Evolutionary conservation across 306 rosid species (phyloP).

Genomic region (Medicago ruthenica): DNA sequence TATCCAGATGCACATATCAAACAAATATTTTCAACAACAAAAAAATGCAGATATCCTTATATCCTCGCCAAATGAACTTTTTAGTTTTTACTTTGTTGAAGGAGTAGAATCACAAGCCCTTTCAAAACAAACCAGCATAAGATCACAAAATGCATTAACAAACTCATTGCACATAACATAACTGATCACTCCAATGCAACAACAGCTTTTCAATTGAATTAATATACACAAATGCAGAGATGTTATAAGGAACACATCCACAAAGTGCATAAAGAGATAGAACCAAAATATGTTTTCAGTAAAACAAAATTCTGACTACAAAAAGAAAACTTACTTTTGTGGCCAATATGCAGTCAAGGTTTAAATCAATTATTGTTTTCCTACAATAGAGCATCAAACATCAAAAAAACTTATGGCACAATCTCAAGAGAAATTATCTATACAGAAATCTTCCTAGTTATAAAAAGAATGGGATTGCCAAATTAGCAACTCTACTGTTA

Average conservation of each 20-base stretch:
- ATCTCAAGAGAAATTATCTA: neutral
- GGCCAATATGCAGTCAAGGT: no score
- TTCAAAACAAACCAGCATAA: neutral
- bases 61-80: no score
- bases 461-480: slow-evolving; percentile 54
- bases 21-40: no score
- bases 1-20: no score
- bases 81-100: no score
- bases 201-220: neutral
- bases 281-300: neutral
- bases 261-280: neutral
- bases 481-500: slow-evolving; percentile 24
- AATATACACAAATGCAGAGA: neutral
- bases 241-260: neutral
- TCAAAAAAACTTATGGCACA: neutral
- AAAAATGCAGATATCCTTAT: no score
- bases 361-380: no score
- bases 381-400: no score
- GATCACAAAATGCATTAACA: neutral
- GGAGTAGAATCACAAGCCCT: no score
- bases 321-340: no score
- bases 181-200: neutral
- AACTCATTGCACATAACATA: neutral
- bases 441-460: slow-evolving; percentile 24
- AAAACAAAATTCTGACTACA: no score